Percentiles rank a stretch among this genome's conserved stretches.
Evolutionary conservation across 2,329 filamentous ascomycete species (phyloP).

Genomic region (Boeremia exigua): DNA sequence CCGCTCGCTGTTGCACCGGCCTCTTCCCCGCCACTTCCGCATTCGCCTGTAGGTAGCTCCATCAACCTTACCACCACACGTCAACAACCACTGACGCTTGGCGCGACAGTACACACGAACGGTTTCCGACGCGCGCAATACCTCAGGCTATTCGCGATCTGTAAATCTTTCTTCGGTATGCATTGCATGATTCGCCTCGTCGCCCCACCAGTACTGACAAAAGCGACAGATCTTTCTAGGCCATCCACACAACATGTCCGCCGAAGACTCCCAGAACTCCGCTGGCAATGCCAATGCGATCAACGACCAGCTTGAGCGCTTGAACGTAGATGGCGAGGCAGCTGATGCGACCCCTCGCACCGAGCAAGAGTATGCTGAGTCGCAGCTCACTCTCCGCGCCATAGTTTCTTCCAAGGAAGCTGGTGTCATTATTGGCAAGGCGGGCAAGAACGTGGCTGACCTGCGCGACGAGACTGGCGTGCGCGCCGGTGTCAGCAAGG

Average conservation of each 20-base stretch:
- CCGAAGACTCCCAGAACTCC: constrained; percentile 47
- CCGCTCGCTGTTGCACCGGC: constrained; percentile 35
- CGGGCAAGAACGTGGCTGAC: constrained; percentile 96
- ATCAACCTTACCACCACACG: constrained; percentile 22
- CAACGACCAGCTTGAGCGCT: constrained; percentile 51
- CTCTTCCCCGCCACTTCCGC: constrained; percentile 45
- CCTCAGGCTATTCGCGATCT: constrained; percentile 12
- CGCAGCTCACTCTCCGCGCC: constrained; percentile 90
- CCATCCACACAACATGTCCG: constrained; percentile 51
- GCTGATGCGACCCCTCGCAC: constrained; percentile 85
- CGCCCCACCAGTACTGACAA: constrained; percentile 38
- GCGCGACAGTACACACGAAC: constrained; percentile 23
- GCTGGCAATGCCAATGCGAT: constrained; percentile 47
- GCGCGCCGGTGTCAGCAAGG: constrained; percentile 97
- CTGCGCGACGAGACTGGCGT: constrained; percentile 97
- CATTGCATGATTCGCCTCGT: constrained; percentile 6
- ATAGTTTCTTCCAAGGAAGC: constrained; percentile 99
- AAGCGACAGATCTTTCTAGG: constrained; percentile 31
- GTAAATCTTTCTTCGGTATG: constrained; percentile 16
- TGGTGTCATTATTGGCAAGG: constrained; percentile 98
- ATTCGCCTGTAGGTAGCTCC: constrained; percentile 38
- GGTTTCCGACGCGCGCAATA: constrained; percentile 2
- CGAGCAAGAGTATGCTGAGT: constrained; percentile 93
- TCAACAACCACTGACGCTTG: constrained; percentile 30
- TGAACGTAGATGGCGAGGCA: constrained; percentile 57